phyloP scores from a whole-genome alignment of 1,284 basidiomycete genomes.

The Malassezia psittaci region DNA sequence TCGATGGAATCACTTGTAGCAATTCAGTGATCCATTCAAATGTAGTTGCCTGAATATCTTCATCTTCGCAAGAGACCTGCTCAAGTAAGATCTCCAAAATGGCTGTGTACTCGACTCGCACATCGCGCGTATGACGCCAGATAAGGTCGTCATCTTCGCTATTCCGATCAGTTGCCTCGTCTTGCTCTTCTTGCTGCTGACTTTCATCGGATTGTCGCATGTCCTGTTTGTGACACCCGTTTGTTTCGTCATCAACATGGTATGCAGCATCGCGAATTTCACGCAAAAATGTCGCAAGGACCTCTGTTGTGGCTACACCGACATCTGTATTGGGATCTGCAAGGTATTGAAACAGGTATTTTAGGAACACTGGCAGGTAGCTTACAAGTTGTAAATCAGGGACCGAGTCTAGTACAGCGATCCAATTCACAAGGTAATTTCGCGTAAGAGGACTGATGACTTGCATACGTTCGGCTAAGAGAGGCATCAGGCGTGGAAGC shows the following conservation, averaged over 20 bases:
- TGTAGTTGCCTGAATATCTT: conserved; percentile 50
- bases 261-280: conserved; percentile 55
- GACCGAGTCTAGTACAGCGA: conserved; percentile 87
- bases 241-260: not conserved
- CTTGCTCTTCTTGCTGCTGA: not conserved
- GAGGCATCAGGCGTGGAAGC: conserved; percentile 82
- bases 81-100: conserved; percentile 85
- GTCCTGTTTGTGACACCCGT: too few species aligned
- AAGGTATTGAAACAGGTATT: conserved; percentile 79
- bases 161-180: not conserved
- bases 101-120: conserved; percentile 77
- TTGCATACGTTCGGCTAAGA: conserved; percentile 83
- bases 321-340: conserved; percentile 92
- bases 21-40: conserved; percentile 88
- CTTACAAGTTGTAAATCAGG: conserved; percentile 90
- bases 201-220: conserved; percentile 13
- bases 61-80: conserved; percentile 61
- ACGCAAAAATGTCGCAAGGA: conserved; percentile 80
- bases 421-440: conserved; percentile 93
- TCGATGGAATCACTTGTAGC: conserved; percentile 72
- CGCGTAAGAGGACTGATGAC: conserved; percentile 91
- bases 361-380: conserved; percentile 86
- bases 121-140: conserved; percentile 87
- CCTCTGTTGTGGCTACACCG: conserved; percentile 75
- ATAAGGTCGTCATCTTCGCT: conserved; percentile 49